Evolutionary conservation across 345 rosid genomes (phyloP), one percentile per base, ranked within the genome.

Genomic region (Murraya paniculata): DNA sequence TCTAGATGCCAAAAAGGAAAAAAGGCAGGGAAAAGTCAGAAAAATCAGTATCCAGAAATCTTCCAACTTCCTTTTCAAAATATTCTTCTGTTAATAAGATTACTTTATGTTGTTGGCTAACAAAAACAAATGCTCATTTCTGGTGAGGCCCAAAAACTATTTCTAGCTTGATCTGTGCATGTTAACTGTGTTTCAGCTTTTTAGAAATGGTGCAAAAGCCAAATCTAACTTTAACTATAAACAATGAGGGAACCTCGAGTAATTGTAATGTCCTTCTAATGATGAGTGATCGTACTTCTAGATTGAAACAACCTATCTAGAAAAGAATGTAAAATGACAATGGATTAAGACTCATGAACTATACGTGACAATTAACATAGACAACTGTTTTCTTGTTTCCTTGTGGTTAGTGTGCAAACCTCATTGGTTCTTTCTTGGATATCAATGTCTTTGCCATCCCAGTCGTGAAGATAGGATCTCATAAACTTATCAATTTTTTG

Each of bases 401-500:
- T 19, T 59, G 13, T 8, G 53, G 45, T 38, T 27, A 41, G 55
- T 27, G 55, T 38, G 55, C 79, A 67, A 36, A 93, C 98, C 92
- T 91, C 89, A 72, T 90, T 91, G 85, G 94, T 89, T 82, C 84
- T 90, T 21, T 86, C 89, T 71, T 93, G 98, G 76, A 94, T 89
- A 82, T 94, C 91, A 71, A 94, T 82, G 72, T 73, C 73, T 80
- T 81, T 73, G 55, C 58, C 74, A 81, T 85, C 77, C 98, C 93
- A 93, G 58, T 85, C 78, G 75, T 78, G 19, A 79, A 94, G 91
- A 83, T 82, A 90, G 45, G 84, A 76, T 83, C 90, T 86, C 88
- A 93, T 85, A 78, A 89, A 82, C 45, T 76, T 74, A 71, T 91
- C 98, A 4, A 91, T 86, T 68, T 90, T 90, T 3, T 88, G 92